Evolutionary conservation across 306 rosid species (phyloP).

Genomic region (Rosa multiflora): DNA sequence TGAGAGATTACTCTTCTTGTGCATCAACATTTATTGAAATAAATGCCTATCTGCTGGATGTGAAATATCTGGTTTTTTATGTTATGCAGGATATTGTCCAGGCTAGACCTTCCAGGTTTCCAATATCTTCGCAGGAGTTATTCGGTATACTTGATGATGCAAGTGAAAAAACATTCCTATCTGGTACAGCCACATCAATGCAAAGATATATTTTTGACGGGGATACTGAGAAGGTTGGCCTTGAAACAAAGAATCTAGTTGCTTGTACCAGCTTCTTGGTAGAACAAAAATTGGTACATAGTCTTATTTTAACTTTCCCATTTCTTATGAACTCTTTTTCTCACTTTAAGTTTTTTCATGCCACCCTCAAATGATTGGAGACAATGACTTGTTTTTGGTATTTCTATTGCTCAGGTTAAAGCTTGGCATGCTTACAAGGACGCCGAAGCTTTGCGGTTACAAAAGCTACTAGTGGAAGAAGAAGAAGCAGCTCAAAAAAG

Average conservation of each 20-base stretch:
- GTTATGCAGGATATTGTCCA: slow-evolving; percentile 72
- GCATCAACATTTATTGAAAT: slow-evolving; percentile 18
- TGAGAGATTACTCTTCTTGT: slow-evolving; percentile 34
- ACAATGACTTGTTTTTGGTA: background rate
- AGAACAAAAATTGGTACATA: slow-evolving; percentile 75
- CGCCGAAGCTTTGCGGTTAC: slow-evolving; percentile 79
- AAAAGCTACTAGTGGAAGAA: slow-evolving; percentile 82
- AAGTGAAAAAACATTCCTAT: slow-evolving; percentile 76
- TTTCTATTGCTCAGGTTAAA: slow-evolving; percentile 48
- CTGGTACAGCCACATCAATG: slow-evolving; percentile 65
- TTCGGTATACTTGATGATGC: slow-evolving; percentile 76
- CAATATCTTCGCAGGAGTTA: slow-evolving; percentile 61
- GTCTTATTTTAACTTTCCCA: slow-evolving; percentile 14
- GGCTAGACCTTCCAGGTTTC: slow-evolving; percentile 55
- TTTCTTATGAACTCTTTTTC: background rate
- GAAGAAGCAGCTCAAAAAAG: slow-evolving; percentile 88
- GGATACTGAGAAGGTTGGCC: slow-evolving; percentile 70
- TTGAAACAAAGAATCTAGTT: slow-evolving; percentile 72
- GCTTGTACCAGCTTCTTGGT: slow-evolving; percentile 81
- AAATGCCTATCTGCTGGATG: slow-evolving; percentile 14
- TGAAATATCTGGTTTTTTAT: slow-evolving; percentile 10
- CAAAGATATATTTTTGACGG: slow-evolving; percentile 70
- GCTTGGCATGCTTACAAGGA: slow-evolving; percentile 86
- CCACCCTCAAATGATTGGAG: background rate
- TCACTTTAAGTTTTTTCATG: background rate